phyloP scores from a whole-genome alignment of 306 rosid species.

The Cucumis cinereus region DNA sequence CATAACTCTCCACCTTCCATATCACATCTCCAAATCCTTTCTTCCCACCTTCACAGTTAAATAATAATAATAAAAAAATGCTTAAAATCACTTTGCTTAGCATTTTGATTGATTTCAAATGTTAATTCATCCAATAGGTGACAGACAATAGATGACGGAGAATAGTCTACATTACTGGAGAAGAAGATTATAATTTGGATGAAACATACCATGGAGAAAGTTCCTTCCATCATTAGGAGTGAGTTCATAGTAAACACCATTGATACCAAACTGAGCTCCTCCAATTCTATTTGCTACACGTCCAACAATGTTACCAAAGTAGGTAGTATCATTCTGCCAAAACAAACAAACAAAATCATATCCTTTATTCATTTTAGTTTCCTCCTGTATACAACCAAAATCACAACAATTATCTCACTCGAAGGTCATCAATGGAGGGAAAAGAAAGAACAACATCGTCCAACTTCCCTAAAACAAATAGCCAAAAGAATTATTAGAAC shows the following conservation, averaged over 20 bases:
- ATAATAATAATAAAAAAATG: no score
- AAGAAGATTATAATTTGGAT: no score
- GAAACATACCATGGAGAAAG: slow-evolving; percentile 20
- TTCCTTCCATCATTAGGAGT: slow-evolving; percentile 25
- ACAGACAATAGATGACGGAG: no score
- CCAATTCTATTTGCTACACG: slow-evolving; percentile 33
- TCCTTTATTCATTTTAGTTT: background rate
- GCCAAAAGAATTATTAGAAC: background rate
- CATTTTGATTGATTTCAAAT: no score
- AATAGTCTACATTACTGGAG: no score
- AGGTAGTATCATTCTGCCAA: slow-evolving; percentile 19
- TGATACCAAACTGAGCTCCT: slow-evolving; percentile 21
- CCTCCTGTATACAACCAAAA: background rate
- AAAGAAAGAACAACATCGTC: slow-evolving; percentile 31
- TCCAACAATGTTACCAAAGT: slow-evolving; percentile 33
- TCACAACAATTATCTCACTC: background rate
- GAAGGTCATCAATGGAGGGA: slow-evolving; percentile 4
- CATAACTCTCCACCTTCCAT: slow-evolving; percentile 34
- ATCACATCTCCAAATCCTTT: slow-evolving; percentile 44
- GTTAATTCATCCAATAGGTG: no score
- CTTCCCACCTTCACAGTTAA: slow-evolving; percentile 20
- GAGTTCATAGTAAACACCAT: slow-evolving; percentile 17
- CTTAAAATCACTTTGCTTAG: no score
- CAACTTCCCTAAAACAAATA: slow-evolving; percentile 15
- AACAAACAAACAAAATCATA: background rate